These are phyloP conservation scores for Erodium maritimum DNA, from an alignment of 345 rosid genomes.

Conservation along the genomic window DNA sequence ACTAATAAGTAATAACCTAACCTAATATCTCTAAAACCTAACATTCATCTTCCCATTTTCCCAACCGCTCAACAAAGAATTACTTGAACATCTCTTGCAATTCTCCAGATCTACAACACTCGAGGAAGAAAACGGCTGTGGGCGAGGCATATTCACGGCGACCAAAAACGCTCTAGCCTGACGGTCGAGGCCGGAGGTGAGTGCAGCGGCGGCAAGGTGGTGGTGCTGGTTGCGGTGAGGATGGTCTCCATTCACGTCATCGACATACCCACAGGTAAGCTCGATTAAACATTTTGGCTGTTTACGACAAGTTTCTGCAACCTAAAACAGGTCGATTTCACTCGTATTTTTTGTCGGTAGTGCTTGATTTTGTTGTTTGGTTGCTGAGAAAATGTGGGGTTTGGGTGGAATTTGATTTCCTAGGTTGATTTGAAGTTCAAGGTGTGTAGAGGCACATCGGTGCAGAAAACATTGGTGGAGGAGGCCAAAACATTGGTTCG, in stretches of 20 bases:
- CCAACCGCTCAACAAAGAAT: no score
- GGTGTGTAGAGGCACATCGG: slow-evolving; percentile 70
- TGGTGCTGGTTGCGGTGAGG: slow-evolving; percentile 70
- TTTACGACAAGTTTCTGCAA: slow-evolving; percentile 95
- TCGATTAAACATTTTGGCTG: slow-evolving; percentile 50
- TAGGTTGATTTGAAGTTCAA: slow-evolving; percentile 94
- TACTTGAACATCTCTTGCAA: no score
- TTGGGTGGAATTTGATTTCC: neutral
- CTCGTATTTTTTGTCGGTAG: neutral
- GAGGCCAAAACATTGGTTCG: slow-evolving; percentile 50
- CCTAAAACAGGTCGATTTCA: slow-evolving; percentile 54
- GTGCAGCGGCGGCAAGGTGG: slow-evolving; percentile 11
- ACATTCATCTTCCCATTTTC: no score
- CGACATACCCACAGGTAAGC: slow-evolving; percentile 34
- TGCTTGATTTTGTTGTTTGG: neutral
- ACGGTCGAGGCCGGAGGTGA: neutral
- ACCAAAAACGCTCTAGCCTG: no score
- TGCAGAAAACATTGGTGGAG: slow-evolving; percentile 47
- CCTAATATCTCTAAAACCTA: no score
- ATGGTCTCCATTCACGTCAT: slow-evolving; percentile 87
- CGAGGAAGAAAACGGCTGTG: no score
- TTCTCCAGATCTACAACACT: no score
- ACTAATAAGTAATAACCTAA: no score
- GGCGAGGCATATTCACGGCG: no score
- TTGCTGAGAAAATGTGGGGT: slow-evolving; percentile 5